Evolutionary conservation across 2,329 filamentous ascomycete genomes (phyloP), one percentile per base, ranked within the genome.

Genomic region (Helotiales sp.): DNA sequence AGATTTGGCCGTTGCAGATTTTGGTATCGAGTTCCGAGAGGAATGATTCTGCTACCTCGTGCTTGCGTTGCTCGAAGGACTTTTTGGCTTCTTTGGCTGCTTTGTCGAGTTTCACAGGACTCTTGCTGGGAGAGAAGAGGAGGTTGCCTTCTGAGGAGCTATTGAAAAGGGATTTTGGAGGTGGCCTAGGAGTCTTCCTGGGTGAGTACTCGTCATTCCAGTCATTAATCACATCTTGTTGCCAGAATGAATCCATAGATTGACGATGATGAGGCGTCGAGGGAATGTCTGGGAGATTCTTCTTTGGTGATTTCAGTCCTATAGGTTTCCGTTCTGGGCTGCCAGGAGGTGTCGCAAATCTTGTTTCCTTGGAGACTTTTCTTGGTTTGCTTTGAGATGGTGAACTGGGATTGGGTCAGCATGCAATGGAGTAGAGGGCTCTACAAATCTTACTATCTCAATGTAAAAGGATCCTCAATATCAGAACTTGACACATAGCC

Each of bases 11-110:
- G 2, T 77, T 66, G 0, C 87, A 86, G 64, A 93, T 83, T 36
- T 74, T 77, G 0, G 70, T 66, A 70, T 95, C 90, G n/a, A 95
- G 82, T 63, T 91, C 86, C 0, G 62, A 53, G 1, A 95, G 76
- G 69, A 93, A 93, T 0, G 71, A 65, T 46, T 79, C 76, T 0
- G 89, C 90, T 0, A 91, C 68, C 1, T 77, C 73, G 51, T 87
- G 79, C 70, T 91, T 93, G 9, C 69, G 71, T 8, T 76, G 72
- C 12, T 86, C 80, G 69, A 92, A 93, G 0, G 75, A 74, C 70
- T 84, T 89, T 68, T 81, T 85, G 4, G 74, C 72, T 51, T 77
- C 70, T 55, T 71, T 72, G 51, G 69, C 71, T 31, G 69, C 54
- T 44, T 74, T 66, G 63, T 72, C 42, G 67, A 73, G 70, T 55